Base-by-base conservation (phyloP, 129 eudicot genomes). In the Flaveria linearis region DNA sequence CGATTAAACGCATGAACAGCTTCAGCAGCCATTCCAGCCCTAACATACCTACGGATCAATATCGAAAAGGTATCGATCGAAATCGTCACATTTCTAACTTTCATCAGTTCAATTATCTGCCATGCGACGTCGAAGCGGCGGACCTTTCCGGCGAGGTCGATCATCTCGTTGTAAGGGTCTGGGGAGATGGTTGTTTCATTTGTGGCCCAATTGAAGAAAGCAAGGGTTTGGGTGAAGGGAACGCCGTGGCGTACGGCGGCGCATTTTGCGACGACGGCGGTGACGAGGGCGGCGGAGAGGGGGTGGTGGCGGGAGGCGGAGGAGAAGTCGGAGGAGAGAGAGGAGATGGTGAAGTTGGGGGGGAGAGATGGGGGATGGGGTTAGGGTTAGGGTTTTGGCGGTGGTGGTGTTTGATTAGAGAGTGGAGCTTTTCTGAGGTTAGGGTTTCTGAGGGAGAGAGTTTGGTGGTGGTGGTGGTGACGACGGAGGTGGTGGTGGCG, bases 201-300 rank as follows among this genome's bases (percentile, higher is more conserved):
- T 14, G 36, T 69, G 8, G 90, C 96, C 97, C 97, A 94, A 26
- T 94, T 91, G 87, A 94, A 94, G 83, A 94, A 91, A 26, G 96
- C 86, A 9, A 94, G 85, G 62, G 96, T 78, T 83, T 87, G 94
- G 1, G 72, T 23, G 9, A 94, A 91, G 6, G 99, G 99, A 25
- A 86, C 83, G 3, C 93, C 97, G 25, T 88, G 90, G 80, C 97
- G 99, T 23, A 84, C 83, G 45, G 82, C 72, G 73, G 86, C 86
- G 79, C 90, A 91, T 78, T 80, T 81, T 2, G 69, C 76, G 42
- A 94, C 70, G 4, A 94, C 97, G 65, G 67, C 75, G 64, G 76
- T 23, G 58, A 91, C 51, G 33, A 86, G 58, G 74, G 75, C 16
- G 66, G 89, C 36, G 75, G 97, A 77, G 70, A 88, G 60, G 9